These are phyloP conservation scores for Carex myosuroides DNA, from an alignment of 176 grass and related monocot genomes.

Conservation along the genomic window DNA sequence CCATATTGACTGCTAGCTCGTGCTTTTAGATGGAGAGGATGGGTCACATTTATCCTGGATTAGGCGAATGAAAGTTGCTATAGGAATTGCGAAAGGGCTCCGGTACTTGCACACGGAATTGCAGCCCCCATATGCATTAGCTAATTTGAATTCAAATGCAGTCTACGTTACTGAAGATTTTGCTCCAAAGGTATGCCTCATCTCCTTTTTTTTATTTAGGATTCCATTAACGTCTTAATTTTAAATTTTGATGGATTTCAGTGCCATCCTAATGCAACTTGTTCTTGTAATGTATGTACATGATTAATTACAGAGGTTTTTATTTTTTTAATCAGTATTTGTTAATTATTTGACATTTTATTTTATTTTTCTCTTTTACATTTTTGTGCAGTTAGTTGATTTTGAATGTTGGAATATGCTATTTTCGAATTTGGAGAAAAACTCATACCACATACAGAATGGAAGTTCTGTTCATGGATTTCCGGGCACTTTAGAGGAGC, in stretches of 20 bases:
- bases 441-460: conserved; percentile 21
- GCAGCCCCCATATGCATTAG: conserved; percentile 61
- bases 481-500: conserved; percentile 37
- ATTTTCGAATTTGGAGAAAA: conserved; percentile 50
- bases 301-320: neutral
- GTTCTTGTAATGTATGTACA: neutral
- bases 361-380: neutral
- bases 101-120: conserved; percentile 77
- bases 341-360: neutral
- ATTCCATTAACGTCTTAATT: neutral
- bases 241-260: neutral
- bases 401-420: conserved; percentile 91
- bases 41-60: conserved; percentile 74
- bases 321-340: neutral
- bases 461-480: conserved; percentile 41
- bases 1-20: neutral
- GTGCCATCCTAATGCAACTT: neutral
- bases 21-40: conserved; percentile 66
- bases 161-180: conserved; percentile 89
- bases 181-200: conserved; percentile 52
- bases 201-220: neutral
- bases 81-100: conserved; percentile 75
- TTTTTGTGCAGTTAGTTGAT: conserved; percentile 68
- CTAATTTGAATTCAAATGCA: conserved; percentile 62
- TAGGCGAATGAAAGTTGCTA: conserved; percentile 89